Base-by-base conservation (phyloP, 164 flowering plant genomes). In the Tinospora cordifolia region DNA sequence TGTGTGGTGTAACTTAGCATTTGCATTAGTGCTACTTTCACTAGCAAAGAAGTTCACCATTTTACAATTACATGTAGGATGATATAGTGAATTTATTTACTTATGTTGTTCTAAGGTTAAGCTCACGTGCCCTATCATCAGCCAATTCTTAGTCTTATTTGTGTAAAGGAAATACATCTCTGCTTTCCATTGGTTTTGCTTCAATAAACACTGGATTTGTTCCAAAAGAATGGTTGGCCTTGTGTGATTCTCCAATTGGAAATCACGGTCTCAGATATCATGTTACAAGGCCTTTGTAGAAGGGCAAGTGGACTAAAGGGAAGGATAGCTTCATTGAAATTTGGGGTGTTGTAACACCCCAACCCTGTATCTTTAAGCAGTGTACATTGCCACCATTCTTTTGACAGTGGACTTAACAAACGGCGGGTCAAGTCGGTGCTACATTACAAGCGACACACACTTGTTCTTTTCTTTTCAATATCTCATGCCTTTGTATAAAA, bases 281-380 rank as follows among this genome's bases (percentile, higher is more conserved):
- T 69, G 82, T 85, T 67, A 74, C 79, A 70, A 83, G 97, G 79
- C 97, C 98, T 46, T 77, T 95, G 68, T 88, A 84, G 79, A 88
- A 77, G 71, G 81, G 75, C 67, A 90, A 81, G 73, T 95, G 99
- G 99, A 82, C 79, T 13, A 95, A 81, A 81, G 97, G 89, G 75
- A 91, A 91, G 76, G 99, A 91, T 79, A 96, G 97, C 40, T 95
- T 90, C 77, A 87, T 92, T 71, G 91, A 91, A 75, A 81, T 80
- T 64, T 90, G 95, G 97, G 86, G 88, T 76, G 62, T 72, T 25
- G 94, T 87, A 49, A 75, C 26, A 81, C 81, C n/a, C 93, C 98
- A 63, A 87, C 88, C 51, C 36, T 30, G 36, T 30, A n/a, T n/a
- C n/a, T n/a, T n/a, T n/a, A n/a, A n/a, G n/a, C n/a, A n/a, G n/a